Conservation (phyloP, 441 rosid species). For the Pelargonium cotyledonis region DNA sequence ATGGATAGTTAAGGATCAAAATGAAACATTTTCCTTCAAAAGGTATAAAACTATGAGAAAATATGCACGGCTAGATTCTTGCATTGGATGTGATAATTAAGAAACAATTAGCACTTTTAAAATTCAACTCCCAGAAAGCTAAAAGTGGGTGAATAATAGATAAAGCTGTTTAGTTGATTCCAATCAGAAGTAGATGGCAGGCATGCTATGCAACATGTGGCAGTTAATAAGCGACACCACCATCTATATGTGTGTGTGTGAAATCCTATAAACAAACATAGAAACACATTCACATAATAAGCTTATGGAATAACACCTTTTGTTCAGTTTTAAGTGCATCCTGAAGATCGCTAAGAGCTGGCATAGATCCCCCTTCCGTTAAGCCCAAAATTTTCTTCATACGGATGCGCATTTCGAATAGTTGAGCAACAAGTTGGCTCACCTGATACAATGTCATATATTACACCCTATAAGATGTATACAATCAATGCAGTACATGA, state of each 20-base stretch:
- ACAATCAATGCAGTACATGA: not conserved
- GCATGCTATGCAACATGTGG: too few species aligned
- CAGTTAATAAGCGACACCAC: not conserved
- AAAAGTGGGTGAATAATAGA: too few species aligned
- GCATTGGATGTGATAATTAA: too few species aligned
- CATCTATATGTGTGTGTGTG: not conserved
- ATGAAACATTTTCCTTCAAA: too few species aligned
- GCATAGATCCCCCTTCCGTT: constrained; percentile 91
- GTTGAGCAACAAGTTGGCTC: constrained; percentile 93
- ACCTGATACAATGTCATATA: constrained; percentile 42
- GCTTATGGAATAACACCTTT: constrained; percentile 44
- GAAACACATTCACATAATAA: constrained; percentile 5
- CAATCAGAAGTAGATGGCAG: too few species aligned
- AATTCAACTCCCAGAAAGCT: too few species aligned
- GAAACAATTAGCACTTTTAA: too few species aligned
- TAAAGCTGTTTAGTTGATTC: too few species aligned
- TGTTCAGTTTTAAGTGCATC: constrained; percentile 74
- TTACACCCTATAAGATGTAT: constrained; percentile 12
- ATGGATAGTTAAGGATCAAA: too few species aligned
- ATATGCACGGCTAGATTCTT: too few species aligned
- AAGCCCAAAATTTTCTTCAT: constrained; percentile 97
- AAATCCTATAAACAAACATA: not conserved
- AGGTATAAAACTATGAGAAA: too few species aligned
- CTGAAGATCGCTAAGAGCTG: constrained; percentile 77
- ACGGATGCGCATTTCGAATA: constrained; percentile 87